Conservation (phyloP, 257 asterid genomes). For the Petrea volubilis region DNA sequence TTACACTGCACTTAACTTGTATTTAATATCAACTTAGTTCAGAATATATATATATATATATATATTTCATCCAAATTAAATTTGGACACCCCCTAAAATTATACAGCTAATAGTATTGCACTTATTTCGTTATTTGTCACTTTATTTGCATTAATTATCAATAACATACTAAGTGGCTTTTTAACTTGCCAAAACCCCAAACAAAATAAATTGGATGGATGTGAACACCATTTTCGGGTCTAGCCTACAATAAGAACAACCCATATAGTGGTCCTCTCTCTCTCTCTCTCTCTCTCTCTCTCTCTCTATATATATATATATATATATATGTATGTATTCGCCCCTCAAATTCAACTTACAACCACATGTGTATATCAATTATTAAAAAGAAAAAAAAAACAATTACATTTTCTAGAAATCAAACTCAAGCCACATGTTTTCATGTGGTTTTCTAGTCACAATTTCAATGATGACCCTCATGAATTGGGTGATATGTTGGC, state of each 20-base stretch:
- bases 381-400: neutral
- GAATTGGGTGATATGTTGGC: neutral
- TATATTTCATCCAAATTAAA: neutral
- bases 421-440: conserved; percentile 20
- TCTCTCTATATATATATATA: too few relatives aligned
- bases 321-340: too few relatives aligned
- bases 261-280: neutral
- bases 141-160: too few relatives aligned
- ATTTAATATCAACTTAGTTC: neutral
- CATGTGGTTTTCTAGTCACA: neutral
- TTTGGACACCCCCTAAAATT: too few relatives aligned
- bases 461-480: neutral
- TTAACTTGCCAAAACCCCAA: too few relatives aligned
- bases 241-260: neutral
- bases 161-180: too few relatives aligned
- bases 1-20: neutral
- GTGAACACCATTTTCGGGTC: too few relatives aligned
- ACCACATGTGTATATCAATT: neutral
- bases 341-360: neutral
- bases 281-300: neutral
- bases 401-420: neutral
- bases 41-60: neutral
- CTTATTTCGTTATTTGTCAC: too few relatives aligned
- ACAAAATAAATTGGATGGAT: too few relatives aligned
- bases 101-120: too few relatives aligned